Conservation (phyloP, 2,329 filamentous ascomycete species). For the Trichoderma koningii region DNA sequence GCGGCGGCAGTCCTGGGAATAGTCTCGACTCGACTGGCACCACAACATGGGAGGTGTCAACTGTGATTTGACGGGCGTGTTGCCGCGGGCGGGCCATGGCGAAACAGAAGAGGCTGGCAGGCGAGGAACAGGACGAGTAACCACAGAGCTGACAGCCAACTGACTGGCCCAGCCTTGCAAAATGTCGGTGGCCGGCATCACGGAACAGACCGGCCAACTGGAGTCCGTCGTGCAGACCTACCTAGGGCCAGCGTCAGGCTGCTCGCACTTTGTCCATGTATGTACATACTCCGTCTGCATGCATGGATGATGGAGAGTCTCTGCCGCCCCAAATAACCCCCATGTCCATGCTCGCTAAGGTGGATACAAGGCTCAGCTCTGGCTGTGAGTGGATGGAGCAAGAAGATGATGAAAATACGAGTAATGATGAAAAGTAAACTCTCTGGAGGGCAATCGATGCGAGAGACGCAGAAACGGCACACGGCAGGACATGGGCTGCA, state of each 20-base stretch:
- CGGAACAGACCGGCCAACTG: neutral
- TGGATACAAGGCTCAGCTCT: neutral
- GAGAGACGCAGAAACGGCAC: neutral
- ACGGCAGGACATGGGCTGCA: neutral
- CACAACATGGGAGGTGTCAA: too few relatives aligned
- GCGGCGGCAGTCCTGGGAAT: too few relatives aligned
- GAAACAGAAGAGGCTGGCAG: neutral
- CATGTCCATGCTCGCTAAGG: neutral
- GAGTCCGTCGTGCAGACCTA: too few relatives aligned
- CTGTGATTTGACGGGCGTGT: too few relatives aligned
- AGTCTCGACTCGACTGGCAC: too few relatives aligned
- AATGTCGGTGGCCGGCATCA: neutral
- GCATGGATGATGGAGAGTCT: constrained; percentile 2
- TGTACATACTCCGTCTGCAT: neutral
- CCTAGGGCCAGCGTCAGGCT: too few relatives aligned
- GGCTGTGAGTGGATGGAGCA: neutral
- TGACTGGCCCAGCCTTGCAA: neutral
- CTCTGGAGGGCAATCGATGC: too few relatives aligned
- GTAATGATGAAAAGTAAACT: too few relatives aligned
- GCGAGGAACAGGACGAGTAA: neutral
- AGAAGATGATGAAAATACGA: neutral
- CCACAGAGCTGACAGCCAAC: neutral
- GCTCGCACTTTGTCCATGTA: too few relatives aligned
- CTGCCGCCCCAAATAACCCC: neutral
- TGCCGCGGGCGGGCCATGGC: neutral